Base-by-base conservation (phyloP, 495 filamentous ascomycete genomes). In the Friedmanniomyces endolithicus region DNA sequence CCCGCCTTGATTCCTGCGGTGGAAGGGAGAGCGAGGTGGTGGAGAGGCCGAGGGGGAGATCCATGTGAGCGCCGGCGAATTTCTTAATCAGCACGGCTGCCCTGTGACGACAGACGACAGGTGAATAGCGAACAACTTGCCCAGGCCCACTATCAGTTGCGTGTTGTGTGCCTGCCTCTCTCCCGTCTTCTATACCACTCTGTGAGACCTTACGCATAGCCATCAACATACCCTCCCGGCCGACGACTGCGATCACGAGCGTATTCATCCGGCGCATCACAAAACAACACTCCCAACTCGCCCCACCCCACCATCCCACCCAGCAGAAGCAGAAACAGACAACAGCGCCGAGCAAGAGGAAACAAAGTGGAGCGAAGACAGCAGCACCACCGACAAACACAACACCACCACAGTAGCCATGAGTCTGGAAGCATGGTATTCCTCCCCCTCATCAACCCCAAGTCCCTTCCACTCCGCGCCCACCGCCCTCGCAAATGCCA, bases 381-480 rank as follows among this genome's bases (percentile, higher is more conserved):
- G 37, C 37, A 41, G 16, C 4, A 41, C 37, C 37, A 6, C 37
- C 12, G 2, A 41, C 37, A 41, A 41, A 41, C 37, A 41, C 37
- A 41, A 4, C 12, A 4, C 37, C 6, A 47, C 31, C 48, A 50
- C 48, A 24, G 48, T 17, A 19, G 24, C n/a, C 48, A 50, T 50
- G 48, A 33, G 25, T 35, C 14, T 31, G n/a, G 48, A 50, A 50
- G 48, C 48, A 50, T 50, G 48, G 48, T 50, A 50, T 19, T 24
- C 29, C 6, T 35, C 23, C 11, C 24, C 8, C 29, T 11, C 24
- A 3, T 6, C 25, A 24, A 25, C 25, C 24, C 44, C 19, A 16
- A n/a, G n/a, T 8, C 41, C 9, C 12, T 17, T 23, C 44, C 19
- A 11, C 44, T 24, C 29, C 24, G 25, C 47, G 2, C 11, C 6